Evolutionary conservation across 2,329 filamentous ascomycete genomes (phyloP).

Genomic region (Colletotrichum lini): DNA sequence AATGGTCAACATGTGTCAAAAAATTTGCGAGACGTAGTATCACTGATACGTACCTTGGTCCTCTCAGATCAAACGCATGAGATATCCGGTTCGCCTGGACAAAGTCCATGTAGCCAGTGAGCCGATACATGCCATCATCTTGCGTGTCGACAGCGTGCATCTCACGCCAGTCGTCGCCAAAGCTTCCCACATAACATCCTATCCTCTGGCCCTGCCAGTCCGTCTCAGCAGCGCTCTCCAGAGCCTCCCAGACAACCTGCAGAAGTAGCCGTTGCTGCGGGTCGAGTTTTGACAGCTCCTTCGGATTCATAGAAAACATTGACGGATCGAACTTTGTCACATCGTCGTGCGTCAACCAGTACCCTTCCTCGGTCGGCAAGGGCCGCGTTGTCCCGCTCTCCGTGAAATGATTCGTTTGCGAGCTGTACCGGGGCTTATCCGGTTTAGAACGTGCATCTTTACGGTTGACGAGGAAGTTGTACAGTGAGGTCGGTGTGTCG

Average conservation of each 20-base stretch:
- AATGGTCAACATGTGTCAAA: not conserved
- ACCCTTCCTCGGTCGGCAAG: slow-evolving; percentile 24
- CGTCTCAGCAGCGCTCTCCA: slow-evolving; percentile 48
- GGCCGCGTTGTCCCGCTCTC: slow-evolving; percentile 13
- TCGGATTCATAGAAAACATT: slow-evolving; percentile 1
- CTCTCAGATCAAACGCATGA: slow-evolving; percentile 37
- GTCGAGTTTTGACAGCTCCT: slow-evolving; percentile 43
- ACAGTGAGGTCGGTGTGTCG: slow-evolving; percentile 24
- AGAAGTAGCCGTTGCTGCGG: slow-evolving; percentile 51
- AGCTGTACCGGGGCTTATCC: slow-evolving; percentile 18
- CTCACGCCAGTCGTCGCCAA: slow-evolving; percentile 46
- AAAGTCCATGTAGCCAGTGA: slow-evolving; percentile 43
- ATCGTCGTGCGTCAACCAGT: slow-evolving; percentile 25
- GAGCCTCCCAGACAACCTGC: slow-evolving; percentile 51
- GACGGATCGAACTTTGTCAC: slow-evolving; percentile 17
- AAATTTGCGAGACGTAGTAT: not conserved
- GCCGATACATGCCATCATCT: not conserved
- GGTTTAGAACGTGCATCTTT: slow-evolving; percentile 31
- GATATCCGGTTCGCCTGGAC: slow-evolving; percentile 45
- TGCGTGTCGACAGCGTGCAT: slow-evolving; percentile 36
- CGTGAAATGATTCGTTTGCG: slow-evolving; percentile 16
- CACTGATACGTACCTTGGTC: slow-evolving; percentile 15
- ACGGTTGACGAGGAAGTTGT: slow-evolving; percentile 32
- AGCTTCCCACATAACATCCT: slow-evolving; percentile 49
- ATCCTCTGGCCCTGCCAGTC: slow-evolving; percentile 47